Conservation (phyloP, 805 yeast genomes). For the Kodamaea leandrae region DNA sequence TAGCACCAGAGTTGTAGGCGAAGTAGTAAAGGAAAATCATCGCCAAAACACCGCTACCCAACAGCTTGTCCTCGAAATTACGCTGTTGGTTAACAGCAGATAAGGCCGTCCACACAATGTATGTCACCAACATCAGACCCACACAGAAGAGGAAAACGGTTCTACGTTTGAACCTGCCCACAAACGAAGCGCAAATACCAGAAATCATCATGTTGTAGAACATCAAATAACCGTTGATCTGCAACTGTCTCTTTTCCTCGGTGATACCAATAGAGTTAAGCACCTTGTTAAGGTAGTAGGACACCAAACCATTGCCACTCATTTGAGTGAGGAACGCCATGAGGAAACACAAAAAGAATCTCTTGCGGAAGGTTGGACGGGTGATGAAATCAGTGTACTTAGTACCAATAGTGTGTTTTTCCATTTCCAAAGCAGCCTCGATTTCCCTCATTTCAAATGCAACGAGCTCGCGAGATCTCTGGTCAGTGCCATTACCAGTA, state of each 20-base stretch:
- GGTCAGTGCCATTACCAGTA: constrained; percentile 36
- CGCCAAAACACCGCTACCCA: constrained; percentile 48
- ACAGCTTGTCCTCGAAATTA: constrained; percentile 36
- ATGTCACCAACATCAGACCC: constrained; percentile 35
- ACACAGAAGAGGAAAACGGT: constrained; percentile 33
- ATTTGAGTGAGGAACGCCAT: constrained; percentile 41
- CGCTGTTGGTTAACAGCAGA: constrained; percentile 47
- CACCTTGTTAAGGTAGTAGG: constrained; percentile 51
- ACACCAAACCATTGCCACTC: constrained; percentile 52
- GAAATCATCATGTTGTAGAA: constrained; percentile 43
- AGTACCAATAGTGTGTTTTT: constrained; percentile 30
- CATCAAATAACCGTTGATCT: constrained; percentile 51
- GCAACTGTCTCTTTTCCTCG: constrained; percentile 40
- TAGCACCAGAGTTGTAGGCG: constrained; percentile 41
- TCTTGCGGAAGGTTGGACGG: constrained; percentile 40
- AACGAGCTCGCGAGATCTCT: constrained; percentile 16
- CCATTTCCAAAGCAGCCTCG: constrained; percentile 34
- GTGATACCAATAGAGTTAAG: constrained; percentile 53
- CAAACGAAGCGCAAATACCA: constrained; percentile 18
- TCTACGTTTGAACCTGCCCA: constrained; percentile 32
- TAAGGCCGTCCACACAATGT: constrained; percentile 40
- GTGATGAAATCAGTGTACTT: constrained; percentile 38
- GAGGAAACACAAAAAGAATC: constrained; percentile 34
- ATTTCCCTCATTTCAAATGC: constrained; percentile 25
- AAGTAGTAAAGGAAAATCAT: constrained; percentile 49